Evolutionary conservation across 768 basidiomycete species (phyloP), one percentile per base, ranked within the genome.

Genomic region (Podaxis rugospora): DNA sequence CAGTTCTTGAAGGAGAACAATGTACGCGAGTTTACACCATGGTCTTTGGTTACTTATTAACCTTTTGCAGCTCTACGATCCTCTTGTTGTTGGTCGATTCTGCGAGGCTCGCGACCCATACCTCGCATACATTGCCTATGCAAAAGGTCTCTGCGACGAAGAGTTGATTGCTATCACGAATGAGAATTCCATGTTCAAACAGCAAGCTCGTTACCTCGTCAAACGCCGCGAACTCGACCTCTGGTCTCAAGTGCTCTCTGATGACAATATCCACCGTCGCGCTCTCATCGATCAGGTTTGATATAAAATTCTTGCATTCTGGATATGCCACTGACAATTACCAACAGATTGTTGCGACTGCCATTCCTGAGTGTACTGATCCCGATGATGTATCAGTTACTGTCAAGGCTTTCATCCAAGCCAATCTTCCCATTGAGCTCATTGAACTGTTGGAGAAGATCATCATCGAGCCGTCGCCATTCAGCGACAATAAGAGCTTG

Each of bases 111-210:
- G 97, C 46, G 97, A 99, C 71, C 97, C 97, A 1, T 98, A 97
- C 77, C 81, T 99, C 61, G 97, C 97, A 23, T 99, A 96, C 77
- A 98, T 99, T 67, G 97, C 97, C 0, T 99, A 98, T 70, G 97
- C 97, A 39, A 98, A 98, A 72, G 97, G 97, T 60, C 90, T 98
- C 75, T 99, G 97, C 71, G 97, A 99, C 65, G 94, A 98, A 4
- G 97, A 99, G 74, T 84, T 99, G 62, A 95, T 99, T 69, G 74
- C 86, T 21, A 96, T 99, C 72, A 98, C 97, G 51, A 98, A 98
- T 71, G 95, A 96, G 66, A 99, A 99, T 78, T 89, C 95, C 11
- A 99, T 99, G 97, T 99, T 95, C 84, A 99, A 98, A 76, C 96
- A 99, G 69, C 97, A 98, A 75, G 93, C 97, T 55, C 89, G 97